phyloP scores from a whole-genome alignment of 2,329 filamentous ascomycete species.

The Fusarium piperis region DNA sequence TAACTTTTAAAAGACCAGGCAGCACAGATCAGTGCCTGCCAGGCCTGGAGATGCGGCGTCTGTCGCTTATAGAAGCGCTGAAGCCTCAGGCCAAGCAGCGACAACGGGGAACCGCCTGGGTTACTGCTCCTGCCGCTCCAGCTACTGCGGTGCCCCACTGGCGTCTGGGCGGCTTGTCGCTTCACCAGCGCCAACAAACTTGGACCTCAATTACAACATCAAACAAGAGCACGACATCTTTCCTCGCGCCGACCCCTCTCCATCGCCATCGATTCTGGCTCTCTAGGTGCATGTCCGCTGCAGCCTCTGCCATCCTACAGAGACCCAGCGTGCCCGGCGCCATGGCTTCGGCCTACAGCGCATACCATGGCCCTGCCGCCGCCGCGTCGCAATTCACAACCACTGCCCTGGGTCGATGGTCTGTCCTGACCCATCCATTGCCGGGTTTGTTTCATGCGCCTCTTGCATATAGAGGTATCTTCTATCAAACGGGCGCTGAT shows the following conservation, averaged over 20 bases:
- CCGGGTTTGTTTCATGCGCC: slow-evolving; percentile 61
- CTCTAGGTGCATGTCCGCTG: slow-evolving; percentile 39
- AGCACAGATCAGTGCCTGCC: neutral
- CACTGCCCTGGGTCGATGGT: slow-evolving; percentile 86
- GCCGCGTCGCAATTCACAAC: slow-evolving; percentile 61
- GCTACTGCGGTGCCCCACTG: slow-evolving; percentile 16
- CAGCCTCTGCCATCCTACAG: slow-evolving; percentile 33
- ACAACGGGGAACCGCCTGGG: neutral
- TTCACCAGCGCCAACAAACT: slow-evolving; percentile 28
- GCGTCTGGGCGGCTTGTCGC: slow-evolving; percentile 2
- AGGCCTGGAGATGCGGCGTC: slow-evolving; percentile 31
- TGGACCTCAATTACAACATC: slow-evolving; percentile 34
- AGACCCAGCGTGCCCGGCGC: slow-evolving; percentile 42
- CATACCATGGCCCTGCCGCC: slow-evolving; percentile 48
- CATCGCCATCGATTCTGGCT: neutral
- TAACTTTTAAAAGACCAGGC: neutral
- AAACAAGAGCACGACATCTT: neutral
- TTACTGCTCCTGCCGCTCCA: neutral
- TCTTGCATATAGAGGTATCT: neutral
- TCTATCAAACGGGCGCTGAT: slow-evolving; percentile 24
- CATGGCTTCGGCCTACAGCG: slow-evolving; percentile 54
- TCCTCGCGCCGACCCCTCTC: neutral
- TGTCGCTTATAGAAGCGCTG: slow-evolving; percentile 40
- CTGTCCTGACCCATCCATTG: slow-evolving; percentile 76
- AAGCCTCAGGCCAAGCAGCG: slow-evolving; percentile 33